Base-by-base conservation (phyloP, 495 filamentous ascomycete genomes). In the Margaritispora aquatica region DNA sequence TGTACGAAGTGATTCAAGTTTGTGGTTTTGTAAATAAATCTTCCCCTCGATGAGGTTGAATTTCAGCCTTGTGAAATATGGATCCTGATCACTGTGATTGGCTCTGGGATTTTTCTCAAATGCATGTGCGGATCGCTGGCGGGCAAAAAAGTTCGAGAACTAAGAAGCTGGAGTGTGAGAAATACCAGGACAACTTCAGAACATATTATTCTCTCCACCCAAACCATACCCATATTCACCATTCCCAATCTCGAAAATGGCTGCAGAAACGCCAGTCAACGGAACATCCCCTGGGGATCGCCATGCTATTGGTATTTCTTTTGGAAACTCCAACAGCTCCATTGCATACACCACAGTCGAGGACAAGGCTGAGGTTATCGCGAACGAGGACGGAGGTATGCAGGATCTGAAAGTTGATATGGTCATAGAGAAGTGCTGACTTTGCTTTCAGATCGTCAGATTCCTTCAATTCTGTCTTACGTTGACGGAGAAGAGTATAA, bases 321-420 rank as follows among this genome's bases (percentile, higher is more conserved):
- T 97, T 79, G 95, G 94, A 73, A 98, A 98, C 75, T 90, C 89
- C 51, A 94, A 91, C 81, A 96, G 93, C 76, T 96, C 91, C 54
- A 97, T 98, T 75, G 94, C 92, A 63, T 88, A 84, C 68, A 90
- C 92, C 29, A 82, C 86, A 47, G 71, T 72, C 79, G 94, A 97
- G 66, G 93, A 92, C 73, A 96, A 93, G 76, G 87, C 91, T 61
- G 91, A 96, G 71, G 93, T 98, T 66, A 97, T 98, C 73, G 94
- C 95, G 59, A 97, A 98, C 75, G 95, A 98, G 75, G 94, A 97
- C 74, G 94, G 94, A 82, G 91, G 91, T 94, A 70, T 70, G 86
- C 64, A 24, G 15, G 21, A 59, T 51, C 59, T 53, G 51, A 48
- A 56, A 26, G 38, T 21, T 55, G 48, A 58, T n/a, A 20, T 46